Evolutionary conservation across 441 rosid species (phyloP), one percentile per base, ranked within the genome.

Genomic region (Gossypium aridum): DNA sequence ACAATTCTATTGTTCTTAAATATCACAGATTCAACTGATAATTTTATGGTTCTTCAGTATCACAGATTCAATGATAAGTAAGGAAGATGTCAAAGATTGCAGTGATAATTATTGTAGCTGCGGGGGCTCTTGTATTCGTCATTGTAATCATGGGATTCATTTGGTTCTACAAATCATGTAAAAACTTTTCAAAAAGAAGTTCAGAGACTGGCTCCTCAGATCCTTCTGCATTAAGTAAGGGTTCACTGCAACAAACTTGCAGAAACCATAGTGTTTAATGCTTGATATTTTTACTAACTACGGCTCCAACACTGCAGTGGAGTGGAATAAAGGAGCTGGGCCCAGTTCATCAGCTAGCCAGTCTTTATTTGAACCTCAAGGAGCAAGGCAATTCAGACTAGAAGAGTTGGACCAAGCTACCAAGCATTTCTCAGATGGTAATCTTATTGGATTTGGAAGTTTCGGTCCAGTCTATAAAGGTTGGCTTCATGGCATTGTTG

Each of bases 161-260:
- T n/a, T 88, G 90, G 90, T 73, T 84, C 45, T 88, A 81, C 81
- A 78, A 82, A 56, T 79, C 83, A 60, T 64, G 75, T 60, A 71
- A 75, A 59, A 28, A 66, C 57, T 64, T 75, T 75, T 72, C 80
- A 49, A 80, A 81, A 80, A 75, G 73, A 74, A 87, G 77, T 64
- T 88, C 91, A 0, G 89, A 87, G 64, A 83, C 87, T 1, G 90
- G 88, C 53, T 87, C 92, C 51, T 88, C 91, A 2, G 85, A 88
- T 45, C 87, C 86, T 57, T 82, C 89, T 72, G 80, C 80, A 66
- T 83, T 75, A 75, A 87, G 92, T 90, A 78, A 76, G 74, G 54
- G 54, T 73, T 65, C 51, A 71, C 14, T 12, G 45, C 59, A 59
- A 25, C 59, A 72, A 72, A 43, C 54, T 8, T 23, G 16, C 3